Evolutionary conservation across 352 stramenopile genomes (phyloP).

Genomic region (Elongisporangium anandrum): DNA sequence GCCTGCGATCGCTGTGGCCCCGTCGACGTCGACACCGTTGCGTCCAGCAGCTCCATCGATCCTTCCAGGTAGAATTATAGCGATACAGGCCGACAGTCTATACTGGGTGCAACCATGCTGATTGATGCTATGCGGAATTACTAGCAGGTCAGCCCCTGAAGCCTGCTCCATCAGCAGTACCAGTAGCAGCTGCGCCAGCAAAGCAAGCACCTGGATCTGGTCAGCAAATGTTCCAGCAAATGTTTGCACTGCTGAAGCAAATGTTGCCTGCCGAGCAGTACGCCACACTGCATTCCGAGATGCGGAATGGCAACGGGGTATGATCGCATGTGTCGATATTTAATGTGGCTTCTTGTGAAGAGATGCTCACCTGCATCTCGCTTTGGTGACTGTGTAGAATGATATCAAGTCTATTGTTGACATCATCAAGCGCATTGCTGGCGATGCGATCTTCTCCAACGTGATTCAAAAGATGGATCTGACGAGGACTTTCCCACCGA

Average conservation of each 20-base stretch:
- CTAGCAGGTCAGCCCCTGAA: constrained; percentile 2
- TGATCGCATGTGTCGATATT: too few species aligned
- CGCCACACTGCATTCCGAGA: constrained; percentile 73
- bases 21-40: not conserved
- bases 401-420: constrained; percentile 87
- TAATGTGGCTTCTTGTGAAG: too few species aligned
- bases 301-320: constrained; percentile 75
- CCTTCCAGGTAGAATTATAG: not conserved
- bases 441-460: constrained; percentile 74
- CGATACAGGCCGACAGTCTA: not conserved
- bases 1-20: not conserved
- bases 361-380: not conserved
- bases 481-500: constrained; percentile 49
- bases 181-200: constrained; percentile 6
- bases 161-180: constrained; percentile 1
- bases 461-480: constrained; percentile 85
- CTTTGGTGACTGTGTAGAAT: constrained; percentile 28
- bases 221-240: constrained; percentile 86
- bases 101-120: not conserved
- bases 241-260: constrained; percentile 80
- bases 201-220: constrained; percentile 56
- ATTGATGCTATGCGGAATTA: not conserved
- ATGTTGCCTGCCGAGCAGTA: constrained; percentile 84
- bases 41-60: not conserved
- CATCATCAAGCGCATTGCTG: constrained; percentile 83